A percentile compares a stretch with the other conserved stretches of the same genome.
Evolutionary conservation across 768 basidiomycete genomes (phyloP).

Genomic region (Ephemerocybe angulata): DNA sequence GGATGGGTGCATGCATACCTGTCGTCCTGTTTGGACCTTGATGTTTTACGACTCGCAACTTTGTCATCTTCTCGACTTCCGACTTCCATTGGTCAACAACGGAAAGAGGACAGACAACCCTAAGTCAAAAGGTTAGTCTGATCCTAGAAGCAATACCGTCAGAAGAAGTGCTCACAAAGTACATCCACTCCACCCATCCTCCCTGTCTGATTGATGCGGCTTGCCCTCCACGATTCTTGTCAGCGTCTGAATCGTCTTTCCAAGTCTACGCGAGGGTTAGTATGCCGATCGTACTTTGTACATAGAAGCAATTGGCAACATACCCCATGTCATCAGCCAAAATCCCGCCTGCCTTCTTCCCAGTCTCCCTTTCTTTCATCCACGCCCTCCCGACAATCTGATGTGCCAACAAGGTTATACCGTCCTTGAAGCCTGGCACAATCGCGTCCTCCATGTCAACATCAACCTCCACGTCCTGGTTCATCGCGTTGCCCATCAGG

Average conservation of each 20-base stretch:
- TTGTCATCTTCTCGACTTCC: conserved; percentile 73
- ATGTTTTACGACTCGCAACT: conserved; percentile 72
- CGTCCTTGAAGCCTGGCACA: conserved; percentile 74
- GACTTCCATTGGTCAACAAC: conserved; percentile 89
- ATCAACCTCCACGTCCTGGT: conserved; percentile 52
- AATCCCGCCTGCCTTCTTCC: conserved; percentile 71
- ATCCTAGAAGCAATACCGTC: background rate
- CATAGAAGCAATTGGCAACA: conserved; percentile 12
- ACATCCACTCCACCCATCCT: conserved; percentile 65
- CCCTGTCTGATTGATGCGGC: conserved; percentile 63
- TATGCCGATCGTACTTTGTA: background rate
- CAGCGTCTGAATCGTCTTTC: conserved; percentile 90
- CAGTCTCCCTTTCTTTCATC: conserved; percentile 81
- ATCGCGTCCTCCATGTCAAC: conserved; percentile 63
- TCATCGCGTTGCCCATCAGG: conserved; percentile 64
- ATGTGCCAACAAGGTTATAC: conserved; percentile 74
- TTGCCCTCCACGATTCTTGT: conserved; percentile 82
- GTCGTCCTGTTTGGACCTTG: conserved; percentile 75
- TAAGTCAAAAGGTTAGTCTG: conserved; percentile 26
- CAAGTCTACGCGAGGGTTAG: conserved; percentile 44
- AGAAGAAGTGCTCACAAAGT: conserved; percentile 53
- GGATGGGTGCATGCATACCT: conserved; percentile 37
- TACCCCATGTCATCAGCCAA: conserved; percentile 91
- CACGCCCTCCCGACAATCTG: conserved; percentile 83
- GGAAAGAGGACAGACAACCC: conserved; percentile 84